A percentile compares a stretch with the other conserved stretches of the same genome.
phyloP scores from a whole-genome alignment of 352 stramenopile genomes.

The Globisporangium sylvaticum region DNA sequence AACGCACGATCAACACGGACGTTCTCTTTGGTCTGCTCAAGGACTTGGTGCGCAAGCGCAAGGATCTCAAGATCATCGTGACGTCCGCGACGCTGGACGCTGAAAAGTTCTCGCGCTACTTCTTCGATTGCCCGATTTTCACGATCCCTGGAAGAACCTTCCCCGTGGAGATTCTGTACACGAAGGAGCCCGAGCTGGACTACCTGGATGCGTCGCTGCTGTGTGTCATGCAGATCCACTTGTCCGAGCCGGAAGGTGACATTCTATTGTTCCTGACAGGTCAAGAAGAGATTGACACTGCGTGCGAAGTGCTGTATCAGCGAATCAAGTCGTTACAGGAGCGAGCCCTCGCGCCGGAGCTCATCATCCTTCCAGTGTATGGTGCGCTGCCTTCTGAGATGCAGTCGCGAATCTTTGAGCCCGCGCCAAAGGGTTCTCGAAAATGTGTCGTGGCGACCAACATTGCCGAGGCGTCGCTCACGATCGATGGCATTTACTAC shows the following conservation, averaged over 20 bases:
- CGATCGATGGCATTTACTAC: slow-evolving; percentile 98
- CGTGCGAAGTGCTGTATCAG: slow-evolving; percentile 96
- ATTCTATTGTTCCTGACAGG: slow-evolving; percentile 99
- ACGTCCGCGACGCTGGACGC: slow-evolving; percentile 96
- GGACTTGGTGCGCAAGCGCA: slow-evolving; percentile 76
- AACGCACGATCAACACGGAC: slow-evolving; percentile 98
- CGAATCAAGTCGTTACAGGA: slow-evolving; percentile 96
- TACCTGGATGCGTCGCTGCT: slow-evolving; percentile 98
- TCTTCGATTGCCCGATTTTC: slow-evolving; percentile 98
- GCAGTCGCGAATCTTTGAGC: slow-evolving; percentile 99
- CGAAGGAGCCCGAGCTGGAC: slow-evolving; percentile 97
- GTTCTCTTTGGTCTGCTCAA: slow-evolving; percentile 97
- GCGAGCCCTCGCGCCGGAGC: slow-evolving; percentile 91
- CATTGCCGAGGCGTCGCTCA: slow-evolving; percentile 99
- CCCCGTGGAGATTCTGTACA: slow-evolving; percentile 98
- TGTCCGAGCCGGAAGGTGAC: slow-evolving; percentile 96
- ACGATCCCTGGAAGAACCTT: slow-evolving; percentile 98
- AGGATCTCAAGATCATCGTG: slow-evolving; percentile 90
- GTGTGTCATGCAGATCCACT: slow-evolving; percentile 99
- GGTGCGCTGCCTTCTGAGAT: slow-evolving; percentile 97
- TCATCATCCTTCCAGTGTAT: slow-evolving; percentile 99
- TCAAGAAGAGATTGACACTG: slow-evolving; percentile 99
- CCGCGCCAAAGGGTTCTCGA: slow-evolving; percentile 90
- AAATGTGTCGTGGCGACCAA: slow-evolving; percentile 99
- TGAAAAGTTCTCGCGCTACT: slow-evolving; percentile 98